Evolutionary conservation across 495 filamentous ascomycete genomes (phyloP), one percentile per base, ranked within the genome.

Genomic region (Apodospora peruviana): DNA sequence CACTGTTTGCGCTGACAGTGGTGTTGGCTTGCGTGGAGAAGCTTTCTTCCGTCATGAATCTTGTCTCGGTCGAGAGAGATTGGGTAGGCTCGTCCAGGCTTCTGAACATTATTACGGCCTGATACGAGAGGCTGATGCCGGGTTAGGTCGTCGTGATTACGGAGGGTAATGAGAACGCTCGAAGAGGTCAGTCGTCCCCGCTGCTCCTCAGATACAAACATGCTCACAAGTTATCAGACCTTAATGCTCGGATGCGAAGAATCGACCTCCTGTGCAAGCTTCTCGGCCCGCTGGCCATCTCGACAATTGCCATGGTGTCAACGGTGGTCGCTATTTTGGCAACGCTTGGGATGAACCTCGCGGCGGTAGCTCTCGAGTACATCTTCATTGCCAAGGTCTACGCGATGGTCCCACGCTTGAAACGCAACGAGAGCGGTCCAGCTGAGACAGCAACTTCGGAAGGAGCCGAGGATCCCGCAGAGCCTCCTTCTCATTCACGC

Each of bases 261-360:
- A 87, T 89, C 44, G 85, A 89, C 56, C 69, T 89, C 11, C 63
- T 81, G 35, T 88, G 85, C 70, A 89, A 89, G 58, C 74, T 88
- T 5, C 37, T 82, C 7, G 83, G 77, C 0, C 85, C 85, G 0
- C 59, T 86, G 0, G 61, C 74, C 18, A 77, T 86, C 19, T 76
- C 82, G 4, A 39, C 74, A 8, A 47, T 78, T 12, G 67, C 65
- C 25, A 48, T 35, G 3, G 23, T 39, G 1, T 77, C 74, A 0
- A 56, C 61, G 2, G 38, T 34, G 14, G 40, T 64, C 5, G 73
- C 74, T 9, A 65, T 78, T 17, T 38, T 43, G 2, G 44, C 48
- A 16, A 73, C 56, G 1, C 47, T 75, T 0, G 64, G 17, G 2
- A 61, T 73, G 65, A 79, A 66, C 32, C 2, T 61, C 0, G 43